Evolutionary conservation across 495 filamentous ascomycete species (phyloP), one percentile per base, ranked within the genome.

Genomic region (Podospora comata): DNA sequence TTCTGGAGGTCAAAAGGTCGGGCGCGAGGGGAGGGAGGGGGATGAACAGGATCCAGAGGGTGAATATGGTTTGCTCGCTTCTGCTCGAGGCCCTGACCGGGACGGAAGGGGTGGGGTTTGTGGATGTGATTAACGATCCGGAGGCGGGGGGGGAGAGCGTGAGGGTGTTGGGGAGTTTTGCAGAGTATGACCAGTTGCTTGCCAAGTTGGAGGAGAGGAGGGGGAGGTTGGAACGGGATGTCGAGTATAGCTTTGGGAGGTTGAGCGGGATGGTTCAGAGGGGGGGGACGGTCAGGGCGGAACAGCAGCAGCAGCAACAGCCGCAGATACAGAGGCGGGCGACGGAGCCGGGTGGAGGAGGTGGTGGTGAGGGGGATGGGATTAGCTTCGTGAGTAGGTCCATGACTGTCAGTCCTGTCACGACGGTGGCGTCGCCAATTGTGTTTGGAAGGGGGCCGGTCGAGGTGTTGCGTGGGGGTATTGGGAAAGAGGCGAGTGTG

Each of bases 51-150:
- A 58, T 58, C 55, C n/a, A 19, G n/a, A 9, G 55, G 23, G 59
- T 27, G 23, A 20, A 61, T 27, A 27, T 26, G 27, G 19, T 61
- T 7, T 20, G 19, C 27, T 30, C 18, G 18, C 7, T 28, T 5
- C 2, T 61, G 28, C 59, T 61, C 1, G 59, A 61, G 27, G 23
- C 20, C 2, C 9, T 61, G 23, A 28, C 23, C 1, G 32, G 26
- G 28, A 58, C 55, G 4, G 5, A 9, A 7, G 23, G 55, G 23
- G 59, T 27, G 59, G 27, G 59, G 27, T 61, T 28, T 61, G 20
- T 27, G 61, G 28, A 63, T 63, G 61, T 63, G 61, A 19, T 63
- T 15, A 63, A 63, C 23, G 28, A 39, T 48, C 28, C 28, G 19
- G 59, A 28, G 20, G 30, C 27, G 7, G 16, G 26, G 59, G 32